Conservation (phyloP, 106 monocot genomes). For the Platanthera guangdongensis region DNA sequence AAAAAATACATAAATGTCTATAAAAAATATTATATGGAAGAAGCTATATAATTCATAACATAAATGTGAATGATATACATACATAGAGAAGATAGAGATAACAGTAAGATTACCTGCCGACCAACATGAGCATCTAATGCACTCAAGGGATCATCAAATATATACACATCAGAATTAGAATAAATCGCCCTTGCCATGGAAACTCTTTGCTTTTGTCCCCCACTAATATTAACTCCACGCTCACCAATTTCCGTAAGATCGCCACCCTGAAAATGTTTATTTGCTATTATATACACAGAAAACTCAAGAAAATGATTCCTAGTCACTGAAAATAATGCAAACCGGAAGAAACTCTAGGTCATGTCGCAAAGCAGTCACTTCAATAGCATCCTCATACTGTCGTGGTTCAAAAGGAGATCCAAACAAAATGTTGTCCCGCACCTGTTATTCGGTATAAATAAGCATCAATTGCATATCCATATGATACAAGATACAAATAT, state of each 20-base stretch:
- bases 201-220: conserved; percentile 99
- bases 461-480: not conserved
- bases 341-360: conserved; percentile 93
- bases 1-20: not conserved
- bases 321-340: conserved; percentile 16
- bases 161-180: conserved; percentile 93
- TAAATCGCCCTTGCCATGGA: conserved; percentile 99
- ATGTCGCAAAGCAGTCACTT: conserved; percentile 74
- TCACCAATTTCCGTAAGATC: conserved; percentile 99
- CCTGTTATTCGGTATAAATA: conserved; percentile 25
- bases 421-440: conserved; percentile 94
- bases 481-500: not conserved
- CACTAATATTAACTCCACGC: conserved; percentile 98
- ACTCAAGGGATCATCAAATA: conserved; percentile 99
- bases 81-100: not conserved
- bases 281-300: not conserved
- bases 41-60: not conserved
- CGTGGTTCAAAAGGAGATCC: conserved; percentile 70
- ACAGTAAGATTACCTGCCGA: conserved; percentile 49
- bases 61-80: not conserved
- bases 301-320: not conserved
- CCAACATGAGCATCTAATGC: conserved; percentile 99
- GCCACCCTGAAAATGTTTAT: conserved; percentile 50
- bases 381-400: conserved; percentile 62
- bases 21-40: too few relatives aligned